These are phyloP conservation scores for Acanthamoeba lenticulata DNA, from an alignment of 208 protist genomes.

Conservation along the genomic window DNA sequence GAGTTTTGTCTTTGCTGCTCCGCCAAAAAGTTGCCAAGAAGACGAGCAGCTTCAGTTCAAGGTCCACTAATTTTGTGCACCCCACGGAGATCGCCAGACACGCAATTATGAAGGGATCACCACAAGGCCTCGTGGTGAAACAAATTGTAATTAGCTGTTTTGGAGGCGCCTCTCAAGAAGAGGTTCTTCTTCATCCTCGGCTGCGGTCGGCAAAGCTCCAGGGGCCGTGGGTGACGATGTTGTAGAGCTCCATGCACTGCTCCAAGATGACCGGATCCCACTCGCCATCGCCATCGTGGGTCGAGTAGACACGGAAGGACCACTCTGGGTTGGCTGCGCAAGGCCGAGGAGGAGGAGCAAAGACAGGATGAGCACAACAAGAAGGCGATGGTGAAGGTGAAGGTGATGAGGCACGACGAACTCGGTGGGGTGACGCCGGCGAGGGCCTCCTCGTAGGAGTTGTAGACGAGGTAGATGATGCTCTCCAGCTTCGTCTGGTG, in stretches of 20 bases:
- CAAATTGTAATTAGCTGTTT: too few species aligned
- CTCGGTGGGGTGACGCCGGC: neutral
- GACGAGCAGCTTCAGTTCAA: too few species aligned
- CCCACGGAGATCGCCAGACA: too few species aligned
- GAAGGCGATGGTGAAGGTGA: neutral
- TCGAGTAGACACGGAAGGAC: neutral
- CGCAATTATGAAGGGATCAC: too few species aligned
- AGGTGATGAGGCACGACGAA: neutral
- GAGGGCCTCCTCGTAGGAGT: neutral
- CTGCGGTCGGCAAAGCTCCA: neutral
- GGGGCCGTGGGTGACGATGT: neutral
- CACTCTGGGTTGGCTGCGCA: neutral
- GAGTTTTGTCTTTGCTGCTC: too few species aligned
- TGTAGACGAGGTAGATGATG: slow-evolving; percentile 3
- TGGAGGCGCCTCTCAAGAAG: too few species aligned
- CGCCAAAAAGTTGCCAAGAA: too few species aligned
- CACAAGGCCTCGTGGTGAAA: too few species aligned
- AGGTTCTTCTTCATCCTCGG: neutral
- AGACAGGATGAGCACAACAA: neutral
- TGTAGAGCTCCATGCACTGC: neutral
- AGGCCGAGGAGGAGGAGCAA: neutral
- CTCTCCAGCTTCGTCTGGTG: neutral
- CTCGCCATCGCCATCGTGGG: neutral
- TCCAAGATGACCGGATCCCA: neutral
- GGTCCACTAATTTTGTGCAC: too few species aligned